A percentile compares a stretch with the other conserved stretches of the same genome.
phyloP scores from a whole-genome alignment of 2,329 filamentous ascomycete species.

The Pezicula carpinea region DNA sequence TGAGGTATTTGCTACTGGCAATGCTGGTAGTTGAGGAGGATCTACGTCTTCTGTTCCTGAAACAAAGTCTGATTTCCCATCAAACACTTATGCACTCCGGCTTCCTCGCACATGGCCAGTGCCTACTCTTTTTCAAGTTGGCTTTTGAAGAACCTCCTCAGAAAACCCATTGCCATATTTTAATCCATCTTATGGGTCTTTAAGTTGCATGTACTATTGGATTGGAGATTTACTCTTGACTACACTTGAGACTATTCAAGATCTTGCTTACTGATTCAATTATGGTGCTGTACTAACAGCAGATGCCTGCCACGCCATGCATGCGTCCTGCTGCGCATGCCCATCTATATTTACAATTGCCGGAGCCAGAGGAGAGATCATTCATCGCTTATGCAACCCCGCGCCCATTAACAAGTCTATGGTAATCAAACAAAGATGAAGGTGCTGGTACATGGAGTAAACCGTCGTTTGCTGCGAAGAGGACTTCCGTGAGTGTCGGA shows the following conservation, averaged over 20 bases:
- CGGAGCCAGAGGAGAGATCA: slow-evolving; percentile 29
- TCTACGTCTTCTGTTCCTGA: no score
- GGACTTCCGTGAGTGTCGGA: slow-evolving; percentile 2
- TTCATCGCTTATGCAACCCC: slow-evolving; percentile 31
- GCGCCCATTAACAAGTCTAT: slow-evolving; percentile 26
- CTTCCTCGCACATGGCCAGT: no score
- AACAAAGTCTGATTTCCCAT: no score
- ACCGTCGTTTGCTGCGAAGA: slow-evolving; percentile 9
- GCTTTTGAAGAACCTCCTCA: no score
- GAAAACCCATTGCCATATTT: no score
- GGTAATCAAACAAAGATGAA: slow-evolving; percentile 25
- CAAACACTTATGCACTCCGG: no score
- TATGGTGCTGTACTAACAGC: slow-evolving; percentile 16
- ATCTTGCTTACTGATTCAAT: slow-evolving; percentile 11
- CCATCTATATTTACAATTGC: slow-evolving; percentile 30
- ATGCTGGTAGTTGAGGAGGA: no score
- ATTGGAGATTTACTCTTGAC: not conserved
- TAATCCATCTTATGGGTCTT: no score
- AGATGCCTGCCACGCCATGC: slow-evolving; percentile 19
- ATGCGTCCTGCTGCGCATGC: slow-evolving; percentile 10
- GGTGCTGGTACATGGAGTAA: slow-evolving; percentile 25
- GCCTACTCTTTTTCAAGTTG: no score
- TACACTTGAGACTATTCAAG: not conserved
- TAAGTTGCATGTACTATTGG: not conserved
- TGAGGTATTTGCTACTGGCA: no score